Evolutionary conservation across 495 filamentous ascomycete genomes (phyloP).

Genomic region (Podospora conica): DNA sequence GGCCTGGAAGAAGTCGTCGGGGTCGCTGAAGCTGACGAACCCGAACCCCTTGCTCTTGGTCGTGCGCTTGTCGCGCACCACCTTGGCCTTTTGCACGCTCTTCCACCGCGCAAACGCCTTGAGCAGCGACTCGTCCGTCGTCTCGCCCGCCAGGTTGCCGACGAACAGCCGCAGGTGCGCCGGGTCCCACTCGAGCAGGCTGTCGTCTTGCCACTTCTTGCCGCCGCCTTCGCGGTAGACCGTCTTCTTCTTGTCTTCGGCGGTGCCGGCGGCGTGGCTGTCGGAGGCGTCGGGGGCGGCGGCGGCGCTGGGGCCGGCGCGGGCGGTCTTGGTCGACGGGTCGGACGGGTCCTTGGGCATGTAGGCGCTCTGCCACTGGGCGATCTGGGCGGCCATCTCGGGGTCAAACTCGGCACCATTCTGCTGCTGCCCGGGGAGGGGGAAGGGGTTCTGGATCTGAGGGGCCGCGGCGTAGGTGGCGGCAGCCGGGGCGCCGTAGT

Average conservation of each 20-base stretch:
- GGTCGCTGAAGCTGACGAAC: slow-evolving; percentile 91
- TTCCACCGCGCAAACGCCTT: slow-evolving; percentile 89
- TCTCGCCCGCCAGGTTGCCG: slow-evolving; percentile 96
- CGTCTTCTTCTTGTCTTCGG: slow-evolving; percentile 54
- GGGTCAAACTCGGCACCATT: slow-evolving; percentile 55
- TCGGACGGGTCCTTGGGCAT: slow-evolving; percentile 47
- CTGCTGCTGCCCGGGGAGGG: slow-evolving; percentile 48
- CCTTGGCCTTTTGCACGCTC: slow-evolving; percentile 84
- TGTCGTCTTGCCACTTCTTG: slow-evolving; percentile 78
- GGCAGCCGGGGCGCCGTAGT: slow-evolving; percentile 22
- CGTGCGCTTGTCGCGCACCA: slow-evolving; percentile 92
- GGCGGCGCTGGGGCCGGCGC: slow-evolving; percentile 34
- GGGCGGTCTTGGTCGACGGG: slow-evolving; percentile 23
- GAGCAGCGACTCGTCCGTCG: slow-evolving; percentile 88
- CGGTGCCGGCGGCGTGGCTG: slow-evolving; percentile 19
- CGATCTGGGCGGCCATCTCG: slow-evolving; percentile 87
- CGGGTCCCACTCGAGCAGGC: slow-evolving; percentile 92
- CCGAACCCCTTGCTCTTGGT: slow-evolving; percentile 94
- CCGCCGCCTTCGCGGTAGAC: slow-evolving; percentile 84
- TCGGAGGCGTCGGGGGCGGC: slow-evolving; percentile 33
- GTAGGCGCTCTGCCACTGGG: slow-evolving; percentile 95
- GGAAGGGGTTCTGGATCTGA: slow-evolving; percentile 83
- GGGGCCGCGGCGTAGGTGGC: slow-evolving; percentile 49
- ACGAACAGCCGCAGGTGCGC: slow-evolving; percentile 92
- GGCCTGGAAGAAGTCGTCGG: slow-evolving; percentile 91